Evolutionary conservation across 441 rosid species (phyloP), one percentile per base, ranked within the genome.

Genomic region (Raphanus hybrid): DNA sequence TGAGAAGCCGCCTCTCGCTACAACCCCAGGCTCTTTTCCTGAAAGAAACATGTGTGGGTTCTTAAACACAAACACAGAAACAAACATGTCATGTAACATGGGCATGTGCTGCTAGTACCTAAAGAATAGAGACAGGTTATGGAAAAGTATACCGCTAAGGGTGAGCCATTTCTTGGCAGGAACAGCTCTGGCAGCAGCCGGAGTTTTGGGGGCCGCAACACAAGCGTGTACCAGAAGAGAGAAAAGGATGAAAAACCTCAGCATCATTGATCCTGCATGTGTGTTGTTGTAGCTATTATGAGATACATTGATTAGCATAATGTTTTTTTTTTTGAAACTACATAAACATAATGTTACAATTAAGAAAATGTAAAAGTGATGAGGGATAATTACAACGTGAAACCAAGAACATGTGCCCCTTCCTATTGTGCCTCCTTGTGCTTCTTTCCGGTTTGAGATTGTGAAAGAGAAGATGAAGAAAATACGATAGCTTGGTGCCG

Each of bases 1-100:
- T 0, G 96, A 86, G 74, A 89, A 86, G 6, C 99, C 97, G 0
- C 98, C 97, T 1, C 95, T 89, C 0, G 97, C 98, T 18, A 91
- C 74, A 18, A 92, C 88, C 6, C 69, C 64, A 23, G 98, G 97
- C 20, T 76, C 63, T 29, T 62, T 3, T 2, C 97, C 98, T 91
- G 86, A 54, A 72, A 70, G 0, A 32, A 18, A 27, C 4, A 12
- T 3, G 37, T 29, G 16, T 1, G 29, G 8, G 23, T 23, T 45
- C 54, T 3, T 48, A 54, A n/a, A 60, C 10, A 43, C 67, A 34
- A 34, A 57, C 34, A 39, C 6, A n/a, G 43, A 48, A 32, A 52
- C 34, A 23, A 23, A 23, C 34, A 29, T 4, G n/a, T 64, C 11
- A 43, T 60, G 67, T 59, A 34, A 10, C 9, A 26, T 20, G 35